Evolutionary conservation across 768 basidiomycete species (phyloP).

Genomic region (Candolleomyces efflorescens): DNA sequence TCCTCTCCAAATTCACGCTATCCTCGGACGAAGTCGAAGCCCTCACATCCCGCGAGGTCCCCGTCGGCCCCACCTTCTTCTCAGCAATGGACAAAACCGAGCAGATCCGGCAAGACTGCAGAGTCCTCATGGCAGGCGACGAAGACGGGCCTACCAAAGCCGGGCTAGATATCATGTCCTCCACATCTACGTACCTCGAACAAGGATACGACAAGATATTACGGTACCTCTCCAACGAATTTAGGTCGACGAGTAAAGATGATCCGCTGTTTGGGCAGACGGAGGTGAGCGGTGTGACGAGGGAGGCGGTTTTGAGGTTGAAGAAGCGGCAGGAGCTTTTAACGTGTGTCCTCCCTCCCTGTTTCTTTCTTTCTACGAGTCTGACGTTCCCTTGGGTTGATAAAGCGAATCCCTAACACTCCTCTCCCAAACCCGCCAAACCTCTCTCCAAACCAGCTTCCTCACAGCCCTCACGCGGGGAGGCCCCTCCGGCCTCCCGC

Average conservation of each 20-base stretch:
- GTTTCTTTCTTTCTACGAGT: neutral
- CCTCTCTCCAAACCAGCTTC: constrained; percentile 77
- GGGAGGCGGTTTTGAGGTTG: constrained; percentile 72
- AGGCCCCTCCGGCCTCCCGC: constrained; percentile 52
- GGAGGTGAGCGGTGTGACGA: constrained; percentile 61
- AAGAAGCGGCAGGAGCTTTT: constrained; percentile 74
- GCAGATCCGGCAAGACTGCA: constrained; percentile 78
- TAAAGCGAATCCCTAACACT: constrained; percentile 63
- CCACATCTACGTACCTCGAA: constrained; percentile 79
- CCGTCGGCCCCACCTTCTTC: constrained; percentile 74
- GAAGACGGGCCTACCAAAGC: constrained; percentile 76
- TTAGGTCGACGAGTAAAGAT: constrained; percentile 73
- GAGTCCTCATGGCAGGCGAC: constrained; percentile 82
- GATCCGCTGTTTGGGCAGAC: constrained; percentile 38
- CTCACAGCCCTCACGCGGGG: constrained; percentile 86
- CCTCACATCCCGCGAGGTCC: constrained; percentile 74
- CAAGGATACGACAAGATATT: constrained; percentile 87
- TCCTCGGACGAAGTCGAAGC: constrained; percentile 66
- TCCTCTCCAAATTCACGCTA: constrained; percentile 85
- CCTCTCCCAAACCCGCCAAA: constrained; percentile 80
- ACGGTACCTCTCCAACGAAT: constrained; percentile 82
- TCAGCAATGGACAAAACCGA: constrained; percentile 84
- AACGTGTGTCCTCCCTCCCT: constrained; percentile 39
- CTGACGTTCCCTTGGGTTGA: neutral
- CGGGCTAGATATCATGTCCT: constrained; percentile 87